Percentiles rank a stretch among this genome's conserved stretches.
Evolutionary conservation across 2,329 filamentous ascomycete species (phyloP).

Genomic region (Aaosphaeria arxii): DNA sequence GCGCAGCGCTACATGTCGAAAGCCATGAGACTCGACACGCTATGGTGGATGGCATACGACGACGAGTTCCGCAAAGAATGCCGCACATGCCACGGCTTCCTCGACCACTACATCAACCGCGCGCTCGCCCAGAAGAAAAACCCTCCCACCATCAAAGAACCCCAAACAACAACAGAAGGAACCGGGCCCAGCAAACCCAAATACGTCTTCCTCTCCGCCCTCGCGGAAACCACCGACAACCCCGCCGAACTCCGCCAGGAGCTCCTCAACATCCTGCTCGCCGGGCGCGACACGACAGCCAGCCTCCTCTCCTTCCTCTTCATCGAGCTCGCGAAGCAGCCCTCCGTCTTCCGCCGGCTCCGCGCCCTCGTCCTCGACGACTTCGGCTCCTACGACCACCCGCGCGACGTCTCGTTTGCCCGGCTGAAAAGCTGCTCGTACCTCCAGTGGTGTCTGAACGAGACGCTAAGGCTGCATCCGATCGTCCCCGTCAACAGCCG

Average conservation of each 20-base stretch:
- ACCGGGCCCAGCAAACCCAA: slow-evolving; percentile 13
- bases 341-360: slow-evolving; percentile 31
- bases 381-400: slow-evolving; percentile 41
- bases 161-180: slow-evolving; percentile 6
- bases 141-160: slow-evolving; percentile 2
- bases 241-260: slow-evolving; percentile 73
- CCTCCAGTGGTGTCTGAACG: slow-evolving; percentile 32
- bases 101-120: slow-evolving; percentile 22
- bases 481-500: slow-evolving; percentile 31
- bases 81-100: slow-evolving; percentile 21
- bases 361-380: slow-evolving; percentile 33
- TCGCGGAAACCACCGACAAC: slow-evolving; percentile 70
- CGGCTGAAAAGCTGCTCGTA: slow-evolving; percentile 30
- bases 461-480: slow-evolving; percentile 33
- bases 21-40: slow-evolving; percentile 22
- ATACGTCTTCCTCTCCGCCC: slow-evolving; percentile 81
- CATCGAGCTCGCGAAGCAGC: slow-evolving; percentile 34
- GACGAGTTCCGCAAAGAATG: slow-evolving; percentile 26
- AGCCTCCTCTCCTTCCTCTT: slow-evolving; percentile 74
- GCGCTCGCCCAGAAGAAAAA: slow-evolving; percentile 13
- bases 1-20: slow-evolving; percentile 14
- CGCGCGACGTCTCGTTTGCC: slow-evolving; percentile 40
- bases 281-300: slow-evolving; percentile 84
- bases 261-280: slow-evolving; percentile 75
- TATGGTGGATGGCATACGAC: slow-evolving; percentile 28